These are phyloP conservation scores for Blastomyces parvus DNA, from an alignment of 2,329 filamentous ascomycete species.

Conservation along the genomic window DNA sequence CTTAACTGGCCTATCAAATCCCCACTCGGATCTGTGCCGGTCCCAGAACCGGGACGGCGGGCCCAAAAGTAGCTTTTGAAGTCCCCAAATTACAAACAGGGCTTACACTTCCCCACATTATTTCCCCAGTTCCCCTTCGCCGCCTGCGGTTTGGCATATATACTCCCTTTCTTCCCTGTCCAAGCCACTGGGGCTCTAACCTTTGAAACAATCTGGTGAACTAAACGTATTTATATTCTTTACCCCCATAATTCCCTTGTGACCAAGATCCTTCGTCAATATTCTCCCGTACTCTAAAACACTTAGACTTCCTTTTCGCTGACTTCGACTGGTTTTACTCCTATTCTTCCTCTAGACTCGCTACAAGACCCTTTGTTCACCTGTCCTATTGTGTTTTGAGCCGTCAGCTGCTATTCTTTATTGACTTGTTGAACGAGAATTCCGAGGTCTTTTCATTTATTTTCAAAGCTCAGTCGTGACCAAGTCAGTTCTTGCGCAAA, in stretches of 20 bases:
- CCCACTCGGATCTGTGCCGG: slow-evolving; percentile 3
- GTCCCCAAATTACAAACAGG: slow-evolving; percentile 4
- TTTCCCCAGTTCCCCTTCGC: slow-evolving; percentile 7
- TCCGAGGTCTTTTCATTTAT: not conserved
- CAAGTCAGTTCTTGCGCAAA: not conserved
- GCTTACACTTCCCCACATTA: slow-evolving; percentile 10
- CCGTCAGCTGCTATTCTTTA: not conserved
- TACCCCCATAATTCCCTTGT: not conserved
- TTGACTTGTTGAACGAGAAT: not conserved
- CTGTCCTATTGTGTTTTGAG: not conserved
- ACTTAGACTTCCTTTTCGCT: no score
- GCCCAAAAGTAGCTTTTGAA: slow-evolving; percentile 6
- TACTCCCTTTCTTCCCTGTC: not conserved
- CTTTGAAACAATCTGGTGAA: not conserved
- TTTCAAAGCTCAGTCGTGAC: not conserved
- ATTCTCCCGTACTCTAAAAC: not conserved
- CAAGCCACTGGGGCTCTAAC: not conserved
- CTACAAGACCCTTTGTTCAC: not conserved
- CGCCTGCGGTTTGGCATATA: not conserved
- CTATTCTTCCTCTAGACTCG: not conserved
- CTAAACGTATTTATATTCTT: not conserved
- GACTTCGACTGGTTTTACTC: not conserved
- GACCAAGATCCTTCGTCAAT: not conserved
- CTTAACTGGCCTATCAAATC: slow-evolving; percentile 1
- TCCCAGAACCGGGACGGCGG: slow-evolving; percentile 9